Base-by-base conservation (phyloP, 768 basidiomycete genomes). In the Psilocybe subaeruginosa region DNA sequence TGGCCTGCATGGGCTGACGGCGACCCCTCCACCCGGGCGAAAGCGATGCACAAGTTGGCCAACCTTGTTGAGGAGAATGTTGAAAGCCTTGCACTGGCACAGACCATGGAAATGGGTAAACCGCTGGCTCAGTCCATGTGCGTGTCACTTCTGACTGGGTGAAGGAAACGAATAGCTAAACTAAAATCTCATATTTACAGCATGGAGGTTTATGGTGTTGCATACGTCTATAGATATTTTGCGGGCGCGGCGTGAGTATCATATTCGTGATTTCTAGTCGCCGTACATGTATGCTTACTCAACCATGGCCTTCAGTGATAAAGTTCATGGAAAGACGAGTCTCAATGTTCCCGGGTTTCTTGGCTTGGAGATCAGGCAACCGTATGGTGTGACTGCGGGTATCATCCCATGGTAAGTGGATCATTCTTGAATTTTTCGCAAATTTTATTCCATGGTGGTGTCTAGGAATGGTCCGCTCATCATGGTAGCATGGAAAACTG, bases 71-170 rank as follows among this genome's bases (percentile, higher is more conserved):
- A 74, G 37, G 52, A 64, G 43, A 54, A 75, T 30, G 59, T 49
- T 1, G 72, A 73, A 4, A 73, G 76, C 59, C 64, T 77, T 37
- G 65, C 72, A 1, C 73, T 72, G 3, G 64, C 74, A 16, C 73
- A 76, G 54, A 57, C 66, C 7, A 74, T 89, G 61, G 85, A 93
- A 71, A 87, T 86, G 64, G 83, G 84, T 80, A 17, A 45, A 60
- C 58, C 59, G 2, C n/a, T 54, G 17, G 19, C 30, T 5, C 30
- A 60, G 23, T 46, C 51, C 4, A 37, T 53, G 31, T 53, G 19
- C 19, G 51, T 53, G 9, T 16, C n/a, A 16, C 30, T 12, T 12
- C 16, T 51, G 16, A 11, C 30, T 19, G n/a, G 27, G 5, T 30
- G 27, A 23, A 19, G 5, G 9, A 30, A 51, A 7, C 8, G 3